phyloP scores from a whole-genome alignment of 73 alveolate genomes.

The Paramecium tetraurelia region DNA sequence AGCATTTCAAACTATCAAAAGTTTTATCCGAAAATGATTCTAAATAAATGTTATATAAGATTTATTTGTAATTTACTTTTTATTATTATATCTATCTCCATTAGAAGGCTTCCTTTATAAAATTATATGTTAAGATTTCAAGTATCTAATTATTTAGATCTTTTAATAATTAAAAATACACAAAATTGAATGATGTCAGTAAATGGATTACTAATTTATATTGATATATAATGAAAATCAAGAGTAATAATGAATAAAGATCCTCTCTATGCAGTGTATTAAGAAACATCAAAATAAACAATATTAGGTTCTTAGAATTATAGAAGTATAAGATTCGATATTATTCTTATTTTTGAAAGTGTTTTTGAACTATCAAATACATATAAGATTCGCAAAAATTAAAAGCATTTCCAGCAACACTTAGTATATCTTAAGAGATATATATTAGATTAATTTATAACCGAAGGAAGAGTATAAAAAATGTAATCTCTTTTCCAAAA shows the following conservation, averaged over 20 bases:
- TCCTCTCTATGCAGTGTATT: conserved; percentile 28
- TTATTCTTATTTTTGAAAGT: neutral
- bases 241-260: conserved; percentile 41
- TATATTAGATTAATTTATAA: neutral
- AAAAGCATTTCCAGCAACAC: neutral
- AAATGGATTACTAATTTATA: neutral
- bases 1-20: conserved; percentile 5
- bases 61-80: neutral
- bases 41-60: neutral
- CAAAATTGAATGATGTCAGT: no score
- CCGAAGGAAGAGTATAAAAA: neutral
- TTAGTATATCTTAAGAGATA: no score
- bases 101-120: neutral
- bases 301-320: neutral
- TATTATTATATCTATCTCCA: neutral
- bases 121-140: neutral
- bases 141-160: neutral
- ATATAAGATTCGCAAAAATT: neutral
- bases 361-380: neutral
- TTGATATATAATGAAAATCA: conserved; percentile 52
- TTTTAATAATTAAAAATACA: no score
- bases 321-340: neutral
- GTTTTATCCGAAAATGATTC: neutral
- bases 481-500: neutral
- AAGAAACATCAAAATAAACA: conserved; percentile 1